Evolutionary conservation across 2,329 filamentous ascomycete species (phyloP).

Genomic region (Talaromyces albobiverticillius): DNA sequence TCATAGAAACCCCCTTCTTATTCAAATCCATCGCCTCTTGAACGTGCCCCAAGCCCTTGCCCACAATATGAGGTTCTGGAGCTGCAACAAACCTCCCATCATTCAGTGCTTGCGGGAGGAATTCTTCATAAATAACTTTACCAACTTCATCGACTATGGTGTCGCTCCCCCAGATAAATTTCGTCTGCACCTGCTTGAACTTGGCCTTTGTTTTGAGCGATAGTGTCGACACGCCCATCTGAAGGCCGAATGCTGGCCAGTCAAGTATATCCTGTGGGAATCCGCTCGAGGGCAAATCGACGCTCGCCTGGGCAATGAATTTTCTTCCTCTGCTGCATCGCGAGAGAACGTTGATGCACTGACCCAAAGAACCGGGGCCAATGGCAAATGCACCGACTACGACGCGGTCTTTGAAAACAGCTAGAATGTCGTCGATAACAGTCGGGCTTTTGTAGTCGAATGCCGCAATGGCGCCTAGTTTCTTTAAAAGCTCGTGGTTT

Average conservation of each 20-base stretch:
- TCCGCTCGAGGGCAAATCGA: constrained; percentile 15
- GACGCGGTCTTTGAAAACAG: constrained; percentile 16
- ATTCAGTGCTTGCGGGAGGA: constrained; percentile 37
- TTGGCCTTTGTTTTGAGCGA: constrained; percentile 4
- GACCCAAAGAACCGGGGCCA: background rate
- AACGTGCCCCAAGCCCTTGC: constrained; percentile 42
- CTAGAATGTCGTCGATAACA: constrained; percentile 16
- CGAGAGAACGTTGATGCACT: constrained; percentile 11
- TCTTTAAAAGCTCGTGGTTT: constrained; percentile 45
- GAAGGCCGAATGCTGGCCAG: constrained; percentile 6
- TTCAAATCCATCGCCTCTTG: constrained; percentile 41
- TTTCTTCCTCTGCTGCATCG: constrained; percentile 18
- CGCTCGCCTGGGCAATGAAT: constrained; percentile 18
- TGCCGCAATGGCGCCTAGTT: constrained; percentile 43
- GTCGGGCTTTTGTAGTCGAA: constrained; percentile 43
- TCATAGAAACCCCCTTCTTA: constrained; percentile 40
- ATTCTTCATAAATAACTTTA: constrained; percentile 26
- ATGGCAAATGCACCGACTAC: constrained; percentile 15
- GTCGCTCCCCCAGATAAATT: constrained; percentile 25
- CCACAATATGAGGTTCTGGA: constrained; percentile 40
- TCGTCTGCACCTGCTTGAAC: constrained; percentile 19
- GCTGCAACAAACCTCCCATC: constrained; percentile 36
- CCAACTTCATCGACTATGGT: constrained; percentile 26
- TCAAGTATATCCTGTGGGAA: constrained; percentile 3
- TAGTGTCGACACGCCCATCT: constrained; percentile 4